Evolutionary conservation across 2,329 filamentous ascomycete genomes (phyloP).

Genomic region (Rhinocladiella mackenziei): DNA sequence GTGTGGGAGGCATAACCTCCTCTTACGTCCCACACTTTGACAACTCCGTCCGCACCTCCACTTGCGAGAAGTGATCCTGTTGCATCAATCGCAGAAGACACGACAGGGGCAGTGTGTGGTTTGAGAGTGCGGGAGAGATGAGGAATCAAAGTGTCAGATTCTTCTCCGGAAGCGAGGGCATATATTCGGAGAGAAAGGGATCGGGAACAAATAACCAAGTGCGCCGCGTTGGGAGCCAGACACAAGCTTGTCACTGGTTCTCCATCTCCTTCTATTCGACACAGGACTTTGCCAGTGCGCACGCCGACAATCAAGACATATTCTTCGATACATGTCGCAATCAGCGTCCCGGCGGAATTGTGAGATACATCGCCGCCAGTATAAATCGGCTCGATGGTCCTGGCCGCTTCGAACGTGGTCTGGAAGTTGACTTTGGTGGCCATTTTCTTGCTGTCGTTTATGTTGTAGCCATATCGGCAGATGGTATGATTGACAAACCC

Average conservation of each 20-base stretch:
- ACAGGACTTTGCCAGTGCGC: conserved; percentile 74
- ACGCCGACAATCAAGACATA: conserved; percentile 85
- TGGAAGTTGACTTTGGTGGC: conserved; percentile 59
- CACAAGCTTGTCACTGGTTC: conserved; percentile 46
- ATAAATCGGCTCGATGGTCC: conserved; percentile 86
- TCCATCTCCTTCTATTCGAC: conserved; percentile 81
- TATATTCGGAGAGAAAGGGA: conserved; percentile 96
- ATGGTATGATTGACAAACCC: no score
- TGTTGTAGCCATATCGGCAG: conserved; percentile 3
- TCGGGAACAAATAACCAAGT: conserved; percentile 85
- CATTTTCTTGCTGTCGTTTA: conserved; percentile 34
- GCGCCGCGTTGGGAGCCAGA: conserved; percentile 81
- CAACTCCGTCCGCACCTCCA: conserved; percentile 84
- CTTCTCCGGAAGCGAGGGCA: conserved; percentile 58
- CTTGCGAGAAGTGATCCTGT: conserved; percentile 89
- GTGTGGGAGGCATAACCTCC: conserved; percentile 88
- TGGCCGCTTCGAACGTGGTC: conserved; percentile 73
- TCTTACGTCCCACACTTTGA: conserved; percentile 94
- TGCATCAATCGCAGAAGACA: conserved; percentile 77
- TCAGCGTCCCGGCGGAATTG: conserved; percentile 72
- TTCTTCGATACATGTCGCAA: conserved; percentile 87
- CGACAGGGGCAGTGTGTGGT: conserved; percentile 83
- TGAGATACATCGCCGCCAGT: conserved; percentile 85
- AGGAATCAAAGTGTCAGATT: conserved; percentile 57
- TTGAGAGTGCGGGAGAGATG: conserved; percentile 76